Conservation (phyloP, 306 rosid species). For the Quercus berberidifolia region DNA sequence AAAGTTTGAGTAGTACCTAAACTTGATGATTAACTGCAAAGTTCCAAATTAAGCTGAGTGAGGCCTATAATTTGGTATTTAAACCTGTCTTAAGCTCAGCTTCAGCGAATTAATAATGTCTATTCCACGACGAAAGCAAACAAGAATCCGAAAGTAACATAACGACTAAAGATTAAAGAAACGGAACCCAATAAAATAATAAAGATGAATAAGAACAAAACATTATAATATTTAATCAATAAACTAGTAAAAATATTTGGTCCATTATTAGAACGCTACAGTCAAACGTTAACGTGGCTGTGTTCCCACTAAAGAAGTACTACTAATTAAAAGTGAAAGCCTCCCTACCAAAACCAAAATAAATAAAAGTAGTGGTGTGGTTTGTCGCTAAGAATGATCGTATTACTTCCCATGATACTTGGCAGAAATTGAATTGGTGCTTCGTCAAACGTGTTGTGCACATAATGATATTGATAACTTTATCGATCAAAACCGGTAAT, state of each 20-base stretch:
- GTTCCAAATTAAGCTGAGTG: slow-evolving; percentile 14
- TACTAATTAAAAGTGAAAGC: background rate
- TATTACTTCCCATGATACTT: too few relatives aligned
- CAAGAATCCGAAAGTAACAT: slow-evolving; percentile 34
- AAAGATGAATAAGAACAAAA: slow-evolving; percentile 14
- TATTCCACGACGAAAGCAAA: slow-evolving; percentile 31
- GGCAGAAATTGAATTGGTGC: rapidly evolving
- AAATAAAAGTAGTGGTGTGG: too few relatives aligned
- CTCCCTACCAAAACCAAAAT: too few relatives aligned
- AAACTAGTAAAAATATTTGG: slow-evolving; percentile 14
- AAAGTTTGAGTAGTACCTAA: background rate
- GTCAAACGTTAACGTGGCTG: slow-evolving; percentile 28
- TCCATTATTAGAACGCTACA: slow-evolving; percentile 24
- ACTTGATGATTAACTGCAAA: slow-evolving; percentile 15
- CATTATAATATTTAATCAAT: background rate
- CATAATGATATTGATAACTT: too few relatives aligned
- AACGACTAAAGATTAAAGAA: slow-evolving; percentile 22
- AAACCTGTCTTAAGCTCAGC: slow-evolving; percentile 13
- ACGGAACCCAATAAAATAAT: slow-evolving; percentile 5
- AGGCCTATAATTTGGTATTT: slow-evolving; percentile 6
- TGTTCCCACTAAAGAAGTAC: slow-evolving; percentile 17
- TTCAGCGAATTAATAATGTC: slow-evolving; percentile 10
- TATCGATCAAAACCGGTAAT: rapidly evolving
- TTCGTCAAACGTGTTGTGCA: too few relatives aligned
- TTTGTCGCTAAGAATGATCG: rapidly evolving